A percentile compares a stretch with the other conserved stretches of the same genome.
Conservation (phyloP, 2,329 filamentous ascomycete genomes). For the Epichloe bromicola region DNA sequence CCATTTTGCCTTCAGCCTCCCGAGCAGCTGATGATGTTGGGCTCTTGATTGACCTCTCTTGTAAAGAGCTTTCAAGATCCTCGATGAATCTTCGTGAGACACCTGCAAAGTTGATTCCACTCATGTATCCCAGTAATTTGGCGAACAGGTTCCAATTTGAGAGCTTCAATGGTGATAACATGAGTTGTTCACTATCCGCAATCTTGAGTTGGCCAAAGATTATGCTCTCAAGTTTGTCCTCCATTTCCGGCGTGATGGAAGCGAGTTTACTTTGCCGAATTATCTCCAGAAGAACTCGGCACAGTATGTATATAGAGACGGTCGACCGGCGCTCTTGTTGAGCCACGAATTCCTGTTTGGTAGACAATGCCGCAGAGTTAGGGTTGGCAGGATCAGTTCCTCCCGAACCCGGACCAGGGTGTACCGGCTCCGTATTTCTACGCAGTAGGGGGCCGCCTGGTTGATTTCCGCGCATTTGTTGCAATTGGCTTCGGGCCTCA, state of each 20-base stretch:
- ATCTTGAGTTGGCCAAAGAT: slow-evolving; percentile 93
- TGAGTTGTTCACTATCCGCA: slow-evolving; percentile 69
- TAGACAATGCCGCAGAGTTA: slow-evolving; percentile 28
- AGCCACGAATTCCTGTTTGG: slow-evolving; percentile 57
- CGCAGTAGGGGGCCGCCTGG: slow-evolving; percentile 43
- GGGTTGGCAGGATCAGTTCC: slow-evolving; percentile 18
- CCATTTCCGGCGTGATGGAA: slow-evolving; percentile 80
- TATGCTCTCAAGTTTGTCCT: slow-evolving; percentile 84
- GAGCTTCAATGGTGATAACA: slow-evolving; percentile 67
- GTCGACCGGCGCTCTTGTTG: slow-evolving; percentile 82
- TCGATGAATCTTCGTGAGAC: slow-evolving; percentile 71
- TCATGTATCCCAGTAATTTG: slow-evolving; percentile 91
- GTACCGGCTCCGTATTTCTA: slow-evolving; percentile 62
- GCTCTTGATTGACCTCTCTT: slow-evolving; percentile 60
- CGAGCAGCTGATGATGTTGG: slow-evolving; percentile 41
- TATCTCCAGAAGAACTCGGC: slow-evolving; percentile 84
- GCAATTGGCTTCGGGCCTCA: slow-evolving; percentile 47
- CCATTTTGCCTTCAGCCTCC: slow-evolving; percentile 68
- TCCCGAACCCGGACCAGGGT: slow-evolving; percentile 22
- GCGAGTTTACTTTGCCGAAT: slow-evolving; percentile 78
- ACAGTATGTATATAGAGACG: slow-evolving; percentile 91
- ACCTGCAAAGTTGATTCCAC: slow-evolving; percentile 74
- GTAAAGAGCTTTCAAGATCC: slow-evolving; percentile 67
- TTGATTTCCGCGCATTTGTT: slow-evolving; percentile 33
- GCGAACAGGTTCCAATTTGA: slow-evolving; percentile 95